phyloP scores from a whole-genome alignment of 441 rosid genomes.

The Aquilaria agallochum region DNA sequence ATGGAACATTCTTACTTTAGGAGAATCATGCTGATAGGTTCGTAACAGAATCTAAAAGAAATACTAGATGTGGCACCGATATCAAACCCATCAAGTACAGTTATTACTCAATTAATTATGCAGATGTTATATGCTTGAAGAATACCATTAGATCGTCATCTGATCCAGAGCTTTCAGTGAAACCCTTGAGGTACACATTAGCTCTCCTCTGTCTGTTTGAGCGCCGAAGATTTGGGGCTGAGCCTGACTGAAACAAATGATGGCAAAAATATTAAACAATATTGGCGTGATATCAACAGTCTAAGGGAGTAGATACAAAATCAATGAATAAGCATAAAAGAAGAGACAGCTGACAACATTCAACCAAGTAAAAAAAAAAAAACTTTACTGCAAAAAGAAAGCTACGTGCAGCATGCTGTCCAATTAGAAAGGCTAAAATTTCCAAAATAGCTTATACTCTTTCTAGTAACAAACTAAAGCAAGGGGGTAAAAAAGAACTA shows the following conservation, averaged over 20 bases:
- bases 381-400: not conserved
- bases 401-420: slow-evolving; percentile 5
- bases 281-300: slow-evolving; percentile 14
- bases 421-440: slow-evolving; percentile 9
- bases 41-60: not conserved
- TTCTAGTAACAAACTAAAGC: too few relatives aligned
- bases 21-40: not conserved
- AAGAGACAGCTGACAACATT: too few relatives aligned
- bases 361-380: slow-evolving; percentile 1
- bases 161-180: slow-evolving; percentile 89
- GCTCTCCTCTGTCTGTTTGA: slow-evolving; percentile 91
- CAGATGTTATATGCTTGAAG: slow-evolving; percentile 13
- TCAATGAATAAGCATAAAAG: slow-evolving; percentile 12
- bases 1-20: not conserved
- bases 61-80: not conserved
- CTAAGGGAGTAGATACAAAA: slow-evolving; percentile 17
- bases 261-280: slow-evolving; percentile 18
- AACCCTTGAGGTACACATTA: slow-evolving; percentile 79
- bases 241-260: slow-evolving; percentile 45
- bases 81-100: too few relatives aligned
- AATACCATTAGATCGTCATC: slow-evolving; percentile 89
- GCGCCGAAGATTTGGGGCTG: slow-evolving; percentile 81
- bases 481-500: too few relatives aligned
- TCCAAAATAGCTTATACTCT: too few relatives aligned
- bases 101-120: not conserved